Base-by-base conservation (phyloP, 805 yeast species). In the Metschnikowia continentalis region DNA sequence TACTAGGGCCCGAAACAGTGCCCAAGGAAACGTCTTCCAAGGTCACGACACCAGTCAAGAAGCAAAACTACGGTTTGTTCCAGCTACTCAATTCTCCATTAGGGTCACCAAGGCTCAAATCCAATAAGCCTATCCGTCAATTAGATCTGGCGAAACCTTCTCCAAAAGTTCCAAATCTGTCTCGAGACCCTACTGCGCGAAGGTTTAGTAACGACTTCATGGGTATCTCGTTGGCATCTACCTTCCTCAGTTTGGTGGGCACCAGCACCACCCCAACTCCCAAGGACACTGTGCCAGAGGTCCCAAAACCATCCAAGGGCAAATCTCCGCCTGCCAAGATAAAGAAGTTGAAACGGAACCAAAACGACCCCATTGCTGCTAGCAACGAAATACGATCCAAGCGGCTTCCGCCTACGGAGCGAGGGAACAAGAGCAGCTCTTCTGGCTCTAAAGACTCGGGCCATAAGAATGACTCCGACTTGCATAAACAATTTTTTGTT, bases 401-500 rank as follows among this genome's bases (percentile, higher is more conserved):
- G 49, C 52, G 77, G 43, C 54, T 65, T 30, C 78, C 76, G 1
- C 59, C 63, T 6, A 56, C 58, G 6, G 54, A 51, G n/a, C 44
- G 58, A 17, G 49, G 47, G 11, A 51, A 64, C 47, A 79, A 77
- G 0, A 61, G 71, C 15, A 75, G 69, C 56, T 75, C 81, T 3
- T 66, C 70, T 5, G 11, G 74, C 76, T 13, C 74, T 7, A 75
- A 77, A 49, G 72, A 72, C 35, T 67, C 73, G 4, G 67, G 70
- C 6, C 63, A 77, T 19, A 64, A 69, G n/a, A 15, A 26, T 15
- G 46, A 43, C 32, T n/a, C 77, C 1, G 62, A 61, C 4, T 65
- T 72, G 51, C 66, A 66, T 47, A 65, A 30, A 10, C 43, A 59
- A 36, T 73, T 74, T 6, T 51, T 70, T 7, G 55, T 69, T 13